Percentiles rank a stretch among this genome's conserved stretches.
phyloP scores from a whole-genome alignment of 306 rosid species.

The Herpetospermum pedunculosum region DNA sequence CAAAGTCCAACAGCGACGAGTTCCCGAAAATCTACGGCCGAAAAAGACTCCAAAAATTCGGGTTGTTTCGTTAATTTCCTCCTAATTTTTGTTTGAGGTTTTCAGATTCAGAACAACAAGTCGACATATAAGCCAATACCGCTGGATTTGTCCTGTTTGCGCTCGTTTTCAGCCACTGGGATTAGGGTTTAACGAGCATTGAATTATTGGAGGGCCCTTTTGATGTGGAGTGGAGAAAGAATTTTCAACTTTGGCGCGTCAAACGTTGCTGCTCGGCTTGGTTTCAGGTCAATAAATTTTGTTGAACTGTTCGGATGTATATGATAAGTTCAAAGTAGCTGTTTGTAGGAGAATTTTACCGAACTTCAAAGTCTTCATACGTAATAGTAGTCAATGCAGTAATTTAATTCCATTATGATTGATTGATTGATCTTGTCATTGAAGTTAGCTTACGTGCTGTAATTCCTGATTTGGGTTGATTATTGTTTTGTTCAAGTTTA shows the following conservation, averaged over 20 bases:
- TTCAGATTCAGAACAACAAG: background rate
- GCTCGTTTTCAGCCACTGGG: background rate
- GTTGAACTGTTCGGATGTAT: background rate
- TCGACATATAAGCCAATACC: too few species aligned
- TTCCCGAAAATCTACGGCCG: background rate
- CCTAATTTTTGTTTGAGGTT: conserved; percentile 1
- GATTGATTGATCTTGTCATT: background rate
- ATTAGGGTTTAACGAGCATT: background rate
- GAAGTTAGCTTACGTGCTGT: background rate
- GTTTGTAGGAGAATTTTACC: background rate
- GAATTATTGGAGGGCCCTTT: background rate
- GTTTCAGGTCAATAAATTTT: background rate
- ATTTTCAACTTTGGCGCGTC: background rate
- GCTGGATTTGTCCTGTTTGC: background rate
- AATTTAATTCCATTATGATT: background rate
- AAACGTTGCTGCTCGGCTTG: background rate
- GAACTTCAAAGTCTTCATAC: background rate
- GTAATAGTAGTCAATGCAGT: background rate
- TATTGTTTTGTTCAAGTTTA: background rate
- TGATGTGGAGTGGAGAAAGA: background rate
- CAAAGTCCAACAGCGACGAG: background rate
- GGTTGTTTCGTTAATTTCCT: background rate
- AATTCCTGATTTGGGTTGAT: background rate
- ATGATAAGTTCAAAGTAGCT: conserved; percentile 6
- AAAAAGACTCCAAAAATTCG: background rate